Conservation (phyloP, 2,329 filamentous ascomycete genomes). For the Curvularia sp. region DNA sequence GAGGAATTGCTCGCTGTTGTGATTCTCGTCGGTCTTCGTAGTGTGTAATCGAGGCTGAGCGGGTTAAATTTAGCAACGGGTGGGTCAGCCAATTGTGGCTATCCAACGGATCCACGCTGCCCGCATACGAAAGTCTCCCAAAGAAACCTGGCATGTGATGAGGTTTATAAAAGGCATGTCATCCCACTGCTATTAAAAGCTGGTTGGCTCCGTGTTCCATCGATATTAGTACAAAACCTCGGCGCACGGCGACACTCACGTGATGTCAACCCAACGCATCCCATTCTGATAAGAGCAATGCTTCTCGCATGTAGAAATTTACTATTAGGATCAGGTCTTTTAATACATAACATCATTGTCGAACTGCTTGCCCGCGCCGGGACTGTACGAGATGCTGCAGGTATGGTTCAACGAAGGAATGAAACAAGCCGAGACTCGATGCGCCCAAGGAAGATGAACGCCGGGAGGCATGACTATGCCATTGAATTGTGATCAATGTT, state of each 20-base stretch:
- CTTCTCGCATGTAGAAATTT: neutral
- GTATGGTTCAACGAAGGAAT: neutral
- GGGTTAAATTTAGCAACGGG: conserved; percentile 29
- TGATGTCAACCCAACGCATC: neutral
- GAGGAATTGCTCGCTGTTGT: neutral
- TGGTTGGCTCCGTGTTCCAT: neutral
- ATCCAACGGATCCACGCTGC: conserved; percentile 12
- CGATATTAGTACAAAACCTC: neutral
- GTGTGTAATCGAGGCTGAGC: conserved; percentile 27
- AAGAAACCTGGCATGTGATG: neutral
- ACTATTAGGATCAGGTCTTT: neutral
- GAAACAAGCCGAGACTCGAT: neutral
- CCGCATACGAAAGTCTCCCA: conserved; percentile 12
- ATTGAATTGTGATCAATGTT: neutral
- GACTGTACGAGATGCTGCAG: neutral
- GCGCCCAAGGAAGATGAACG: neutral
- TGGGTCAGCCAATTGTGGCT: conserved; percentile 16
- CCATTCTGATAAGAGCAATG: neutral
- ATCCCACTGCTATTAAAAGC: conserved; percentile 1
- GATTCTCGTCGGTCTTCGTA: conserved; percentile 11
- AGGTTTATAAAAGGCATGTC: neutral
- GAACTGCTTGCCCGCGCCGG: too few species aligned
- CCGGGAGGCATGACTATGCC: neutral
- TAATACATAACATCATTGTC: neutral
- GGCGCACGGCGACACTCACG: neutral